Base-by-base conservation (phyloP, 1,284 basidiomycete genomes). In the Marasmius sp. region DNA sequence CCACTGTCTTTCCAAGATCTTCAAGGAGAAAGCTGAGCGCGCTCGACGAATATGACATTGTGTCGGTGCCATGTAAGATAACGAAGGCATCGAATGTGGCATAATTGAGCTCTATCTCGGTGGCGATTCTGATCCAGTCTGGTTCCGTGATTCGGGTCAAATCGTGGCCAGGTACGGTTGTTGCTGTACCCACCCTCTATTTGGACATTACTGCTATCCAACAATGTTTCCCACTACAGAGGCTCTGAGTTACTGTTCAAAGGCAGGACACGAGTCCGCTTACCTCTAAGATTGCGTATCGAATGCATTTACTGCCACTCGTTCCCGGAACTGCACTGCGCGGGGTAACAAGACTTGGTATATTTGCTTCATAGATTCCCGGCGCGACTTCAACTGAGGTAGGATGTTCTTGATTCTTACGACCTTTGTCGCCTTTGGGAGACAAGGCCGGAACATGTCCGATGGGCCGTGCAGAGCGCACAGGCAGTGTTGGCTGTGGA, bases 41-140 rank as follows among this genome's bases (percentile, higher is more conserved):
- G 53, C 92, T 94, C 1, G 93, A 87, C 2, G 91, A 92, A 74
- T 94, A 96, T 1, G 89, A 86, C 92, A 95, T 95, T 0, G 94
- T 96, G 69, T 96, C 94, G n/a, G 93, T 94, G 41, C 95, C 95
- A 72, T 97, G 95, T 10, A 97, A 78, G 37, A 97, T 80, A 33
- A 97, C 89, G 70, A 97, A 97, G 0, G 92, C 93, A 70, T 97
- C 95, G 70, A 94, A 97, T 18, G 33, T 54, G 34, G 80, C 72
- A 68, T 96, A 95, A 72, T 97, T 97, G 56, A 95, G 84, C 69
- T 95, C 93, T 63, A 97, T 94, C 71, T 97, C 95, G 6, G 87
- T 89, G 0, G 93, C 92, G 43, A 97, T 89, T 6, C 92, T 83
- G 65, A 95, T 89, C 93, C 94, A 97, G 70, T 96, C 94, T 89